Evolutionary conservation across 257 asterid species (phyloP), one percentile per base, ranked within the genome.

Genomic region (Linderniella brevidens): DNA sequence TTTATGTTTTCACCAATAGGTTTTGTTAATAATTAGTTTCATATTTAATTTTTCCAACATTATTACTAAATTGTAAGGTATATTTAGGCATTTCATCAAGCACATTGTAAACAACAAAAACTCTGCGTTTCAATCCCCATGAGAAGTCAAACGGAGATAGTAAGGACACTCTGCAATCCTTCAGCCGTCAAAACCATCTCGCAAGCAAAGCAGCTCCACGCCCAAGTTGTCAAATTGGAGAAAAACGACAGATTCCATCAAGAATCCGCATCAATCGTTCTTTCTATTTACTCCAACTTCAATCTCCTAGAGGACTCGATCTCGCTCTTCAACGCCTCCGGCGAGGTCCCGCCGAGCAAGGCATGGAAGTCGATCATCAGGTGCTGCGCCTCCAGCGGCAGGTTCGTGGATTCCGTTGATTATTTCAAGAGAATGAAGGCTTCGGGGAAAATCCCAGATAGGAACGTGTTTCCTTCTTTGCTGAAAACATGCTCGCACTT

Each of bases 171-270:
- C 35, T 54, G 38, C 37, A 58, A 61, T 39, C 90, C 87, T 41
- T 62, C 69, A 11, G 25, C 58, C 16, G 66, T 88, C 56, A 84
- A 57, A 74, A 73, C 93, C 16, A 68, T 64, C 59, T 71, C 73
- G 48, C 84, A 88, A 57, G 92, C 92, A 55, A 76, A 76, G 60
- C 82, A 78, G 57, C 71, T 80, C 44, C 97, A 88, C 56, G 95
- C 95, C 69, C 86, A 69, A n/a, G 35, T 78, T 11, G 44, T 88
- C 58, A 80, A 78, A 66, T 57, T 66, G 39, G 54, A 50, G 19
- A 64, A 60, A 35, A 57, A 60, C 14, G 55, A 52, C 56, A 13
- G 11, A 14, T 58, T 53, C 35, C 45, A 50, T 36, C 51, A 52
- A 19, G 62, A 45, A 25, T 57, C 68, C 42, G 47, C 73, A 41